A percentile compares a stretch with the other conserved stretches of the same genome.
Evolutionary conservation across 116 monocot genomes (phyloP).

Genomic region (Papilionanthe hybrid): DNA sequence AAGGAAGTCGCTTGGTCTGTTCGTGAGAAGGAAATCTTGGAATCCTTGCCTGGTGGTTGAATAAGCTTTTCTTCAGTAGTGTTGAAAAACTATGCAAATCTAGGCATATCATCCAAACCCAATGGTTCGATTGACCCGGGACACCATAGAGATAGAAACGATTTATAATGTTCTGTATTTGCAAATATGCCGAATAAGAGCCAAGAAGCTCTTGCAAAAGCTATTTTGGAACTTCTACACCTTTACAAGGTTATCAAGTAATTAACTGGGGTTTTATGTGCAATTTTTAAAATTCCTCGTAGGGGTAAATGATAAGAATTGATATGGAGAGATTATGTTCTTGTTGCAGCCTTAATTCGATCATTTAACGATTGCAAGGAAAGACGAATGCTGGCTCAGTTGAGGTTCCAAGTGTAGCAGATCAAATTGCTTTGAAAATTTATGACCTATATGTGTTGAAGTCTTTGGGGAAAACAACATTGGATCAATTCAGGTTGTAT

Average conservation of each 20-base stretch:
- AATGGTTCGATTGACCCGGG: constrained; percentile 12
- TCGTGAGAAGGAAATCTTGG: constrained; percentile 41
- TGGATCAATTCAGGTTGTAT: background rate
- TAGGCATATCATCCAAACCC: constrained; percentile 7
- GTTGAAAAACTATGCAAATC: constrained; percentile 19
- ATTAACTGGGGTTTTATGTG: background rate
- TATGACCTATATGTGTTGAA: constrained; percentile 10
- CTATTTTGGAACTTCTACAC: constrained; percentile 43
- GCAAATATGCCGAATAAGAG: constrained; percentile 26
- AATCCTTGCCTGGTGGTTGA: constrained; percentile 7
- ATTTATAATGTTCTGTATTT: background rate
- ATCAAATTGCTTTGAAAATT: constrained; percentile 9
- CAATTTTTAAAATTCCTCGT: background rate
- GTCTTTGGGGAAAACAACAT: constrained; percentile 3
- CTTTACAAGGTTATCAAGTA: constrained; percentile 65
- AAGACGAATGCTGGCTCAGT: background rate
- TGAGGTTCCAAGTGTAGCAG: constrained; percentile 6
- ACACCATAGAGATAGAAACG: constrained; percentile 12
- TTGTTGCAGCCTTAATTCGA: constrained; percentile 12
- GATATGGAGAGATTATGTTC: background rate
- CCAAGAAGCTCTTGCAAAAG: constrained; percentile 43
- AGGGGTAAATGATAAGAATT: background rate
- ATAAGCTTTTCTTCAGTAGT: constrained; percentile 11
- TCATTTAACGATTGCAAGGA: constrained; percentile 8
- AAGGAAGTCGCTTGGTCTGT: constrained; percentile 49